Evolutionary conservation across 768 basidiomycete species (phyloP).

Genomic region (Lactarius tabidus): DNA sequence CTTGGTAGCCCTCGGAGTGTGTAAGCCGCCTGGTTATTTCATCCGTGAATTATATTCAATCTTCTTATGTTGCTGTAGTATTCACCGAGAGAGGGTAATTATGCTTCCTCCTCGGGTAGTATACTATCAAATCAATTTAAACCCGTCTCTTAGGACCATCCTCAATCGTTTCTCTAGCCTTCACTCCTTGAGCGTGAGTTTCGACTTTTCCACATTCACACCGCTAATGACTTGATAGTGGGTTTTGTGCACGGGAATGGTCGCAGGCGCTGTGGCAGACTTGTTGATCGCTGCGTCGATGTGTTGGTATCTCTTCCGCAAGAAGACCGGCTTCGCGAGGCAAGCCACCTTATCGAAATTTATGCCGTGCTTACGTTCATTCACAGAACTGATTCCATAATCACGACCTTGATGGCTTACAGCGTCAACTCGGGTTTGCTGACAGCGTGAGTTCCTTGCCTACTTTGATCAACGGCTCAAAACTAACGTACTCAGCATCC

Average conservation of each 20-base stretch:
- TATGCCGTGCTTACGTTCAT: constrained; percentile 15
- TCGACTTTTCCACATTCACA: background rate
- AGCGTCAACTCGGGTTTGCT: constrained; percentile 30
- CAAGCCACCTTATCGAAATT: constrained; percentile 13
- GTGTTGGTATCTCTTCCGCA: constrained; percentile 44
- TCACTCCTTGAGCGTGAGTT: background rate
- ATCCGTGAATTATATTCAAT: background rate
- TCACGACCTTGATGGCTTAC: constrained; percentile 30
- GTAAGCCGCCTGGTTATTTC: background rate
- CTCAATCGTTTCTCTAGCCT: background rate
- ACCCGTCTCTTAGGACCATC: background rate
- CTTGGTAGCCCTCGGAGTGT: background rate
- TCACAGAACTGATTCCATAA: constrained; percentile 29
- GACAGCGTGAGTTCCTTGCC: constrained; percentile 23
- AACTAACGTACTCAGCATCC: constrained; percentile 19
- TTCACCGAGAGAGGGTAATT: background rate
- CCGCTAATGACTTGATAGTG: constrained; percentile 32
- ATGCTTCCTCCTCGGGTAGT: background rate
- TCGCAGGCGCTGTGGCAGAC: constrained; percentile 46
- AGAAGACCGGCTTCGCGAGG: constrained; percentile 44
- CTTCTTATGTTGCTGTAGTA: background rate
- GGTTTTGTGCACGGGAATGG: constrained; percentile 45
- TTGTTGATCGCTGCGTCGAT: constrained; percentile 47
- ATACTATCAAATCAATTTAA: background rate
- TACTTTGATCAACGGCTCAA: background rate